Conservation (phyloP, 805 yeast genomes). For the Brettanomyces sp. region DNA sequence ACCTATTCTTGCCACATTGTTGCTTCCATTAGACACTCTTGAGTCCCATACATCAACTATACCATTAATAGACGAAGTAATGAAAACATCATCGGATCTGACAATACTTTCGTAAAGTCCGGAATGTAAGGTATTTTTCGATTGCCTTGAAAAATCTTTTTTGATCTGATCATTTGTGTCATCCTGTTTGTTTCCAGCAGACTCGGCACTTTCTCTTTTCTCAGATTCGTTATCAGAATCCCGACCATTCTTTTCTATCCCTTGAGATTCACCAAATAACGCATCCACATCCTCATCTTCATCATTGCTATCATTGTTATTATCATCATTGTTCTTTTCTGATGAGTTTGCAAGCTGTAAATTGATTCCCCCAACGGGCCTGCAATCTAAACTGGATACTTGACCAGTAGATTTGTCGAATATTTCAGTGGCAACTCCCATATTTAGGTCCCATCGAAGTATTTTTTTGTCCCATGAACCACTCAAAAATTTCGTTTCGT, state of each 20-base stretch:
- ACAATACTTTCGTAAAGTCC: conserved; percentile 17
- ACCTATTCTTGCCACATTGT: conserved; percentile 19
- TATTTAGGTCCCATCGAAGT: conserved; percentile 76
- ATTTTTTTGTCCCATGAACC: conserved; percentile 89
- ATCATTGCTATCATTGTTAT: not conserved
- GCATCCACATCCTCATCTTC: conserved; percentile 24
- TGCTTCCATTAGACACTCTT: conserved; percentile 27
- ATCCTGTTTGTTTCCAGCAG: conserved; percentile 9
- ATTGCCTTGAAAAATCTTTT: conserved; percentile 23
- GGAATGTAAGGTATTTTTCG: conserved; percentile 35
- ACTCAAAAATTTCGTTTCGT: conserved; percentile 58
- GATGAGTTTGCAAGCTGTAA: conserved; percentile 16
- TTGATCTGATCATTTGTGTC: conserved; percentile 14
- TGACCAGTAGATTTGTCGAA: conserved; percentile 66
- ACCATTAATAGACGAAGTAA: conserved; percentile 82
- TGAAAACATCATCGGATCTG: conserved; percentile 41
- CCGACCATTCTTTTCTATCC: conserved; percentile 16
- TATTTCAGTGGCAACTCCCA: conserved; percentile 44
- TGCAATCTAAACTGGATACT: conserved; percentile 61
- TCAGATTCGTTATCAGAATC: conserved; percentile 9
- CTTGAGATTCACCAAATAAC: conserved; percentile 38
- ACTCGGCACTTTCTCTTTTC: conserved; percentile 7
- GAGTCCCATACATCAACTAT: conserved; percentile 74
- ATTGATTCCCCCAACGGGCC: conserved; percentile 50
- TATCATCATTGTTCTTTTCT: conserved; percentile 17